phyloP scores from a whole-genome alignment of 352 stramenopile genomes.

The Pythium rhizo-oryzae region DNA sequence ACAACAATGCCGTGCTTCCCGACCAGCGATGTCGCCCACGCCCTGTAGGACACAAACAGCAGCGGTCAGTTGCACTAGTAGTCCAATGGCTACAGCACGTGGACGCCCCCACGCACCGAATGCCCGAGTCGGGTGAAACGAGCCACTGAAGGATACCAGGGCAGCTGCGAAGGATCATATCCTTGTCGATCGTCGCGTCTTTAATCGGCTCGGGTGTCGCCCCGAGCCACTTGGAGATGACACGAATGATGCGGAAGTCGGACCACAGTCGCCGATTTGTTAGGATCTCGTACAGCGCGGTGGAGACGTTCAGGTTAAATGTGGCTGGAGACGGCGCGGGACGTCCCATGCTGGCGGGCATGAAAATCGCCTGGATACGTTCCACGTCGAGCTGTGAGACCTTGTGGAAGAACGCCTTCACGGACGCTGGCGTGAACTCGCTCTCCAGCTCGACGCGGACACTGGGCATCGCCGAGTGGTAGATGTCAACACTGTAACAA shows the following conservation, averaged over 20 bases:
- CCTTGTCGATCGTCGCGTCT: slow-evolving; percentile 37
- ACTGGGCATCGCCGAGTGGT: slow-evolving; percentile 74
- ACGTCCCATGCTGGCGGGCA: slow-evolving; percentile 1
- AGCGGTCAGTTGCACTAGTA: neutral
- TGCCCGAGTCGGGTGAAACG: slow-evolving; percentile 74
- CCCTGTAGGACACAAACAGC: slow-evolving; percentile 33
- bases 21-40: slow-evolving; percentile 65
- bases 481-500: slow-evolving; percentile 75
- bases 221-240: slow-evolving; percentile 71
- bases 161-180: slow-evolving; percentile 56
- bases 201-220: slow-evolving; percentile 39
- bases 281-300: slow-evolving; percentile 79
- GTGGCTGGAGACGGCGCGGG: neutral
- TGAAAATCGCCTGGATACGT: slow-evolving; percentile 61
- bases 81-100: too few species aligned
- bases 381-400: slow-evolving; percentile 72
- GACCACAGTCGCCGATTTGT: slow-evolving; percentile 75
- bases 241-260: slow-evolving; percentile 78
- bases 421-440: slow-evolving; percentile 74
- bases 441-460: slow-evolving; percentile 76
- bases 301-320: slow-evolving; percentile 16
- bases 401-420: slow-evolving; percentile 79
- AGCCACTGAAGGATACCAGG: slow-evolving; percentile 74
- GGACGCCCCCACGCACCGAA: slow-evolving; percentile 45
- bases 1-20: slow-evolving; percentile 46